Base-by-base conservation (phyloP, 2,329 filamentous ascomycete genomes). In the Alternaria angustiovoidea region DNA sequence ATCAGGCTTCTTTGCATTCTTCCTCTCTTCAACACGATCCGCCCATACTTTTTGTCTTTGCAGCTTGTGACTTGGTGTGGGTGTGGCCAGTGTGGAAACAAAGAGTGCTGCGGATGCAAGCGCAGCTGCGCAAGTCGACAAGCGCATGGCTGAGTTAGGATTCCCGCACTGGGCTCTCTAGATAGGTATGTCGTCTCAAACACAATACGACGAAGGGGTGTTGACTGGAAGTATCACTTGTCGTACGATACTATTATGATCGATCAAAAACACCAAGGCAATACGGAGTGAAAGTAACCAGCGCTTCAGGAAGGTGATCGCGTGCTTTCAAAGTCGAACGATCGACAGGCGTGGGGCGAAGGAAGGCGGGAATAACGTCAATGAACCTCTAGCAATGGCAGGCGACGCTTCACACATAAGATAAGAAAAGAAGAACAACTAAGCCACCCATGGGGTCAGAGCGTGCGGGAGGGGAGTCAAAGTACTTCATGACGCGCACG, bases 91-190 rank as follows among this genome's bases (percentile, higher is more conserved):
- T 30, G 66, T 56, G 14, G 57, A 54, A 32, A 59, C 52, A 38
- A 74, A 51, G 18, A 75, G 57, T n/a, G 64, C 62, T 36, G 67
- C 61, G 8, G 66, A 61, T 11, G 64, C 67, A 48, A 75, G 38
- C 16, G 58, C 63, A 36, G 66, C 52, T 34, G 67, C 62, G 59
- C 61, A 75, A 62, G 60, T 62, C 16, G 64, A 66, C 54, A 76
- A 53, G 60, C 65, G 73, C 75, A 78, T 78, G 26, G 56, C 55
- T 43, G 51, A 42, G 36, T 28, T 51, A 9, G 18, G 22, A n/a
- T 39, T 51, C 11, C 26, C 9, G 22, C 18, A 34, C n/a, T 30
- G 11, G n/a, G 24, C 6, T 16, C 18, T 24, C 14, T 41, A 11
- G 16, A 20, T 54, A 49, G 48, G 22, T 48, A 47, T 55, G 14